Percentiles rank a stretch among this genome's conserved stretches.
Conservation (phyloP, 495 filamentous ascomycete species). For the Physcia stellaris region DNA sequence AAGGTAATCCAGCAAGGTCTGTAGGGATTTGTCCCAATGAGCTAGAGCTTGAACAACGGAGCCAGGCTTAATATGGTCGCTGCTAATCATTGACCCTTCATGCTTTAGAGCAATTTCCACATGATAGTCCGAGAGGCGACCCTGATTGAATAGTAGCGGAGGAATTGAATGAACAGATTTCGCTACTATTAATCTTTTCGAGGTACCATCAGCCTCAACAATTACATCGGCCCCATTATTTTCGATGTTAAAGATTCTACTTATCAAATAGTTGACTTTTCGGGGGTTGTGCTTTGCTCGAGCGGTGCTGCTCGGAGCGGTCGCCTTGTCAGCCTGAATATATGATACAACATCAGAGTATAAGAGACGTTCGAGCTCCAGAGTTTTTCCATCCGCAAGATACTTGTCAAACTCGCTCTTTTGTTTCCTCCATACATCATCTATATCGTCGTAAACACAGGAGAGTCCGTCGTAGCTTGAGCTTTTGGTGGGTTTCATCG, state of each 20-base stretch:
- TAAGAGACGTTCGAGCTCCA: constrained; percentile 2
- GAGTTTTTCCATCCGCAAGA: not conserved
- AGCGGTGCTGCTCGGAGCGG: too few relatives aligned
- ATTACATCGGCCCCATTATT: constrained; percentile 5
- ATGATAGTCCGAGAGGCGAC: constrained; percentile 48
- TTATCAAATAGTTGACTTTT: constrained; percentile 36
- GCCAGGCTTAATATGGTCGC: constrained; percentile 30
- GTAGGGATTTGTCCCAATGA: constrained; percentile 45
- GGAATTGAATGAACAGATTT: constrained; percentile 36
- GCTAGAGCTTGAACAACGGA: constrained; percentile 45
- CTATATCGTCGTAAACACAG: too few relatives aligned
- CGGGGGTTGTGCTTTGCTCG: not conserved
- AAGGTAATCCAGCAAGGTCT: constrained; percentile 43
- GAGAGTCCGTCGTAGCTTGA: too few relatives aligned
- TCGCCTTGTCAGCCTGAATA: too few relatives aligned
- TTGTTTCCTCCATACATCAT: not conserved
- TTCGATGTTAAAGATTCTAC: constrained; percentile 38
- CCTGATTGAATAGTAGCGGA: constrained; percentile 46
- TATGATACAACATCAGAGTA: too few relatives aligned
- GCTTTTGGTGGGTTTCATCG: too few relatives aligned
- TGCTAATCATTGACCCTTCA: constrained; percentile 26
- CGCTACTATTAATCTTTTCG: constrained; percentile 17
- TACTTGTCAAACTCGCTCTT: not conserved
- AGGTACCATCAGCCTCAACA: constrained; percentile 15
- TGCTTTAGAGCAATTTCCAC: constrained; percentile 45